Base-by-base conservation (phyloP, 495 filamentous ascomycete genomes). In the Penicillium cinerascens region DNA sequence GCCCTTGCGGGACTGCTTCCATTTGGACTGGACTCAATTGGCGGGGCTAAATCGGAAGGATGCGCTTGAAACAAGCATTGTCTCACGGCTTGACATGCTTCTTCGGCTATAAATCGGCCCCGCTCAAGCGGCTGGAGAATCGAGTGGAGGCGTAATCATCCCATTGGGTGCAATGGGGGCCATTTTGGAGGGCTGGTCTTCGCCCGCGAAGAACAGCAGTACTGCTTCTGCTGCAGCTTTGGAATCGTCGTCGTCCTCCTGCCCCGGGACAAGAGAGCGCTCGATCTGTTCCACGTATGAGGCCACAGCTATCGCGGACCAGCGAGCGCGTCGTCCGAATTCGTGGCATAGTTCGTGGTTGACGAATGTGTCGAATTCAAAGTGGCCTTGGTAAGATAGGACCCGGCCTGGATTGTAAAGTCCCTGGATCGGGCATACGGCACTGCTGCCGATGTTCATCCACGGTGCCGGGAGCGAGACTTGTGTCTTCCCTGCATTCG, bases 341-440 rank as follows among this genome's bases (percentile, higher is more conserved):
- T 72, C 69, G 7, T 46, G 16, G 13, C 57, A 56, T 46, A 66
- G 60, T 57, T 71, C 71, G 13, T 52, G 40, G 33, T 73, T 78
- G 16, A 64, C 56, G 33, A 67, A 72, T 4, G 51, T 44, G 51
- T 77, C 73, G 37, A 78, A 75, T 43, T 73, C 74, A 42, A 75
- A 70, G 60, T 76, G 73, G 0, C 70, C 69, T 45, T 75, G 73
- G 36, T 68, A 74, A 15, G 70, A 66, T 54, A 77, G 55, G 15
- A 74, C 55, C 23, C 68, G 52, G 0, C 62, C 66, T 0, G 63
- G 66, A 23, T 58, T 56, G 47, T 74, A 77, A 6, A 78, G 43
- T 4, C 75, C 74, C 46, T 78, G 75, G 6, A 75, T 61, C 0
- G 67, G 55, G 41, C 72, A 76, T 8, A 49, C 40, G 3, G 48